Conservation (phyloP, 257 asterid species). For the Forsythia suspensa region DNA sequence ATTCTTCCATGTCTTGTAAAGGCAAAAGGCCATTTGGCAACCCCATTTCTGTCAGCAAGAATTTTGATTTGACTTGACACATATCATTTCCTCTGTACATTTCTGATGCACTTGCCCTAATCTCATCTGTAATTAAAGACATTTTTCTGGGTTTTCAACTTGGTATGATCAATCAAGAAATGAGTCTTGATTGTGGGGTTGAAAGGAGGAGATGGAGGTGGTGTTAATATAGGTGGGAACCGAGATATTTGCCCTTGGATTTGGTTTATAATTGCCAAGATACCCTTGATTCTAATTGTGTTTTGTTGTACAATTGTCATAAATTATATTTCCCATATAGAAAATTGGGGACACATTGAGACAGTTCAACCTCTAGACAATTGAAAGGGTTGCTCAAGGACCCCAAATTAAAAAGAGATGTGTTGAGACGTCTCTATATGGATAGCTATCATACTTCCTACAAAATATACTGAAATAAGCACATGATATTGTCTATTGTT, state of each 20-base stretch:
- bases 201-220: neutral
- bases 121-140: conserved; percentile 59
- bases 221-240: conserved; percentile 27
- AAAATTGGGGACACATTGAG: too few relatives aligned
- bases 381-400: too few relatives aligned
- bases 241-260: conserved; percentile 15
- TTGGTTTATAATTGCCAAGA: conserved; percentile 9
- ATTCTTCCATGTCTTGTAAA: conserved; percentile 50
- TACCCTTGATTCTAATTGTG: conserved; percentile 15
- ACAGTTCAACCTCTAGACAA: too few relatives aligned
- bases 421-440: too few relatives aligned
- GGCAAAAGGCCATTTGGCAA: conserved; percentile 71
- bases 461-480: too few relatives aligned
- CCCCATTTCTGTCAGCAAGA: conserved; percentile 48
- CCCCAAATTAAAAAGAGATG: too few relatives aligned
- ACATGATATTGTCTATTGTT: too few relatives aligned
- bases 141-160: conserved; percentile 11
- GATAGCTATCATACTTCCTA: too few relatives aligned
- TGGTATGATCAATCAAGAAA: too few relatives aligned
- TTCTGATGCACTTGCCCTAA: conserved; percentile 51
- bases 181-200: neutral
- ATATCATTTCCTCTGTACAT: conserved; percentile 51
- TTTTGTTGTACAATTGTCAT: too few relatives aligned
- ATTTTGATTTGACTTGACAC: conserved; percentile 54
- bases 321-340: too few relatives aligned